phyloP scores from a whole-genome alignment of 768 basidiomycete genomes.

The Antrodiella citrinella region DNA sequence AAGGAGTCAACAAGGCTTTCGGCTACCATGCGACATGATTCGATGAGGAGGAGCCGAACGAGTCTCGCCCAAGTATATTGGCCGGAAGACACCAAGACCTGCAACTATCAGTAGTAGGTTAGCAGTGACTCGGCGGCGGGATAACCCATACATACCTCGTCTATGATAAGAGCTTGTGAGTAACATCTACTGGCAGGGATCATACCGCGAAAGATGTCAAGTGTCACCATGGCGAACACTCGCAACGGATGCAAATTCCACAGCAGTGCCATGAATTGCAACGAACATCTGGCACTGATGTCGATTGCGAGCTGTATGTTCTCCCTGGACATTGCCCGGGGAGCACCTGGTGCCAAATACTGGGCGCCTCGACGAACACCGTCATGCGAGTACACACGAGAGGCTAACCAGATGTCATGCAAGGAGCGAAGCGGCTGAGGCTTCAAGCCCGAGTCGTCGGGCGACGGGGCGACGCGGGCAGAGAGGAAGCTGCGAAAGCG shows the following conservation, averaged over 20 bases:
- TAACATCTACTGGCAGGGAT: constrained; percentile 81
- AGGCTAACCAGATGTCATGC: constrained; percentile 22
- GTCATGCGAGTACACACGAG: constrained; percentile 12
- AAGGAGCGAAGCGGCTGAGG: constrained; percentile 9
- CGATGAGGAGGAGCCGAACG: constrained; percentile 47
- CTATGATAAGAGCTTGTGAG: constrained; percentile 79
- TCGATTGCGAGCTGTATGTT: constrained; percentile 52
- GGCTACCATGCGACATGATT: constrained; percentile 52
- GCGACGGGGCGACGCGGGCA: constrained; percentile 13
- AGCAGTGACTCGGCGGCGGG: no score
- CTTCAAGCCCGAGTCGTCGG: constrained; percentile 9
- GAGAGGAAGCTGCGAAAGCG: constrained; percentile 5
- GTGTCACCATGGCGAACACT: constrained; percentile 58
- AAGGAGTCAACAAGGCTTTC: constrained; percentile 64
- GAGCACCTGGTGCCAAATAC: constrained; percentile 50
- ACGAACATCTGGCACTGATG: constrained; percentile 45
- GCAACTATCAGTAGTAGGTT: constrained; percentile 54
- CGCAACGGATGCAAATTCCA: constrained; percentile 59
- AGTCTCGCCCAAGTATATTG: constrained; percentile 65
- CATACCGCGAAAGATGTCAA: constrained; percentile 65
- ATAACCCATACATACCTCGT: constrained; percentile 64
- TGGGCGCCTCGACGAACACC: constrained; percentile 5
- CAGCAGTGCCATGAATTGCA: constrained; percentile 42
- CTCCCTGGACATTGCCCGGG: constrained; percentile 47
- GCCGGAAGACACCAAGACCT: constrained; percentile 60